Evolutionary conservation across 495 filamentous ascomycete species (phyloP).

Genomic region (Aspergillus haitiensis): DNA sequence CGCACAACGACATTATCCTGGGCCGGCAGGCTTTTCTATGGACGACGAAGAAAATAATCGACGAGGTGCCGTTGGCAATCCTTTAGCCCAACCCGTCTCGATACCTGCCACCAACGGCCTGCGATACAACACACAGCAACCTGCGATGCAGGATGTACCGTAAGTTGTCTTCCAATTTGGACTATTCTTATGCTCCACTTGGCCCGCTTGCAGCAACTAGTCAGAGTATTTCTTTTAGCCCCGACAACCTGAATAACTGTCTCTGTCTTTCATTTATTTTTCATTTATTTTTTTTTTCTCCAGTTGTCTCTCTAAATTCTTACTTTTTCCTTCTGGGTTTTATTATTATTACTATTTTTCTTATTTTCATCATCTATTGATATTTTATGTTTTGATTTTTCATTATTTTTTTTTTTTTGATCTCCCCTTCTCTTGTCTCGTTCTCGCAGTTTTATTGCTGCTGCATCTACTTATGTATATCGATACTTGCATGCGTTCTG

Average conservation of each 20-base stretch:
- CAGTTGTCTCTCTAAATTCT: conserved; percentile 14
- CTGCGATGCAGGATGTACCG: conserved; percentile 49
- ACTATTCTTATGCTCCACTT: conserved; percentile 40
- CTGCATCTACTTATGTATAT: conserved; percentile 6
- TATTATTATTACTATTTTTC: conserved; percentile 1
- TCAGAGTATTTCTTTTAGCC: conserved; percentile 39
- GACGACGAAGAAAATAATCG: conserved; percentile 46
- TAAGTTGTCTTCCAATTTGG: conserved; percentile 49
- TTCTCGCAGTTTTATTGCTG: conserved; percentile 13
- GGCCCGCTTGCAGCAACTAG: conserved; percentile 39
- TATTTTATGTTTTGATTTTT: conserved; percentile 11
- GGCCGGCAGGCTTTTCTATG: conserved; percentile 37
- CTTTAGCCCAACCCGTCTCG: conserved; percentile 37
- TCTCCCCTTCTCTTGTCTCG: background rate
- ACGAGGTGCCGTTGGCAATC: conserved; percentile 43
- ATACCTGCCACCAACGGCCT: conserved; percentile 49
- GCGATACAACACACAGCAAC: conserved; percentile 47
- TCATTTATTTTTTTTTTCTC: conserved; percentile 2
- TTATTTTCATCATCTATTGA: conserved; percentile 11
- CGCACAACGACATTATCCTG: conserved; percentile 31
- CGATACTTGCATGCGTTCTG: conserved; percentile 21
- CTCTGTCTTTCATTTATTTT: background rate
- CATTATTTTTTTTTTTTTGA: conserved; percentile 31
- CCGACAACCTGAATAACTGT: conserved; percentile 29
- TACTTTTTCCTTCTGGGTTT: background rate